Evolutionary conservation across 257 asterid genomes (phyloP), one percentile per base, ranked within the genome.

Genomic region (Thymus mandschuricus): DNA sequence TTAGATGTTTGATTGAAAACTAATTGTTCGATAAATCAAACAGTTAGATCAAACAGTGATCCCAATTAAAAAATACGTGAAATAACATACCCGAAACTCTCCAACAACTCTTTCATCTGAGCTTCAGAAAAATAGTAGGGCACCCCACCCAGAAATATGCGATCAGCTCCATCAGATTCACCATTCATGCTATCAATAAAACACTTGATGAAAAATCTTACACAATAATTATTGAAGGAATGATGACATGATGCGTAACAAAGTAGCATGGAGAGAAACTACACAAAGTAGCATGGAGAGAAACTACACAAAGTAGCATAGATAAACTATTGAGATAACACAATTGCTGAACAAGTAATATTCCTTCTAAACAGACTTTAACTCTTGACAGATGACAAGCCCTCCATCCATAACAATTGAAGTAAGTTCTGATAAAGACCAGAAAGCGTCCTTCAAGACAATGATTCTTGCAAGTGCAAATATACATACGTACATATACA

Each of bases 101-200:
- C 90, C 81, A 85, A 70, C 75, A 85, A 70, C 66, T 85, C 90
- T 64, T 75, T 85, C 64, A 85, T 85, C 80, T 85, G 87, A 69
- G 75, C 75, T 75, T 85, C 90, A 56, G 90, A 78, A 67, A 85
- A 82, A 62, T 85, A 82, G 75, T 85, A 85, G n/a, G 90, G 90
- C 64, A 85, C 84, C 40, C 90, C 87, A 10, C 90, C 90, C 66
- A 85, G 77, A 80, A 85, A 85, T 54, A 85, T 81, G 13, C 90
- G 90, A 70, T 82, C 85, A 55, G 82, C 81, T 59, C 85, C 90
- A 58, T 83, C 90, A 45, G 75, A 66, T 43, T 73, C 89, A 60
- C 84, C 84, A 80, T 78, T 68, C 81, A 79, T 76, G 70, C 89
- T 84, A 69, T 68, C 75, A 84, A 70, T 27, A 43, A 15, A 79